Conservation (phyloP, 306 rosid genomes). For the Castanea mollissima region DNA sequence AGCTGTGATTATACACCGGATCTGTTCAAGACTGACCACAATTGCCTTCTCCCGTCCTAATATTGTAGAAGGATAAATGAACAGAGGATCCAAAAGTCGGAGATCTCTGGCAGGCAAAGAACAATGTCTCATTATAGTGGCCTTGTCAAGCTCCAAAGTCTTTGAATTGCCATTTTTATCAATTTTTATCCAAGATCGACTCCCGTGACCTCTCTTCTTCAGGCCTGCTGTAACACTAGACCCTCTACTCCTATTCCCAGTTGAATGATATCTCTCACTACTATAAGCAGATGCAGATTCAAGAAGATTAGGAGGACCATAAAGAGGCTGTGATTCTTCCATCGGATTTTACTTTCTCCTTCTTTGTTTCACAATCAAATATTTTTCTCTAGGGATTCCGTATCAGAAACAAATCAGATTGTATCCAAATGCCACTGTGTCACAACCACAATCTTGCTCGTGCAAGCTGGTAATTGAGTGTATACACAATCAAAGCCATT, state of each 20-base stretch:
- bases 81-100: constrained; percentile 86
- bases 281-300: constrained; percentile 33
- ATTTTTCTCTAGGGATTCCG: constrained; percentile 3
- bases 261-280: constrained; percentile 22
- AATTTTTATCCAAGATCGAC: constrained; percentile 94
- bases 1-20: constrained; percentile 87
- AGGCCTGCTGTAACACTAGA: constrained; percentile 38
- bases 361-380: constrained; percentile 9
- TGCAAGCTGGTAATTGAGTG: background rate
- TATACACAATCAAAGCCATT: background rate
- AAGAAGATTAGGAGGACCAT: constrained; percentile 29
- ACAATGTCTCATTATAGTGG: constrained; percentile 84
- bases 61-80: constrained; percentile 84
- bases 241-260: constrained; percentile 40
- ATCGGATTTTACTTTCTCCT: constrained; percentile 30
- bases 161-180: constrained; percentile 57
- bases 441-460: constrained; percentile 14
- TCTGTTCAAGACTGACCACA: constrained; percentile 93
- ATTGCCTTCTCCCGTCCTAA: constrained; percentile 91
- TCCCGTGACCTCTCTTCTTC: constrained; percentile 92
- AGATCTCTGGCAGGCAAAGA: constrained; percentile 93
- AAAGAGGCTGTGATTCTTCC: constrained; percentile 42
- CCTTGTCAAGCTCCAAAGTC: constrained; percentile 82
- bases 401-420: constrained; percentile 12
- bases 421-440: constrained; percentile 16